Evolutionary conservation across 306 rosid genomes (phyloP).

Genomic region (Cucumis cinereus): DNA sequence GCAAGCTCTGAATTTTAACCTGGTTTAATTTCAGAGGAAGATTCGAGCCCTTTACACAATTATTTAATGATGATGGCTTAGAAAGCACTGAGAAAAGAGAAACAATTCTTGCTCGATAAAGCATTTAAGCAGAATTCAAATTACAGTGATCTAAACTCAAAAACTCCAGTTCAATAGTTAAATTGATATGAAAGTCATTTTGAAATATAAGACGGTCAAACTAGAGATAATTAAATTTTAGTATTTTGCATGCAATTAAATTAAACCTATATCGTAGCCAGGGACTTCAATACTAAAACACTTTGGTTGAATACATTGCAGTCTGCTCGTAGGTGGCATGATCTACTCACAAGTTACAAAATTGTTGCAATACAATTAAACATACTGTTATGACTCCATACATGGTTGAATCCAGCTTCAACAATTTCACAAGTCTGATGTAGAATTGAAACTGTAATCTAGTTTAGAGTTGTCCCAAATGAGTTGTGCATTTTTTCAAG

Average conservation of each 20-base stretch:
- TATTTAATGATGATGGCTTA: not conserved
- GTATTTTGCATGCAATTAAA: not conserved
- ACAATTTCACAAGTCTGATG: not conserved
- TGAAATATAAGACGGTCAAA: not conserved
- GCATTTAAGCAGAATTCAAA: not conserved
- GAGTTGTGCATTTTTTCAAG: not conserved
- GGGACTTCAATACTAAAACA: not conserved
- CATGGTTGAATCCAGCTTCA: not conserved
- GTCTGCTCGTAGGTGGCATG: not conserved
- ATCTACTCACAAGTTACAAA: not conserved
- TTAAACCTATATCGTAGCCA: not conserved
- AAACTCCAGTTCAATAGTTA: not conserved
- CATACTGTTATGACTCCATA: not conserved
- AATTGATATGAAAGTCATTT: not conserved
- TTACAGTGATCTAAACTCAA: not conserved
- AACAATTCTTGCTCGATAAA: not conserved
- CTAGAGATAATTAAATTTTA: not conserved
- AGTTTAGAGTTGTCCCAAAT: not conserved
- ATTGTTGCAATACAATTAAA: not conserved
- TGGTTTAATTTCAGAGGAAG: constrained; percentile 8
- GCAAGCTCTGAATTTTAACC: constrained; percentile 52
- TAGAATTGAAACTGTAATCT: not conserved
- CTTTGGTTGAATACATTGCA: not conserved
- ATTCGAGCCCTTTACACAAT: not conserved
- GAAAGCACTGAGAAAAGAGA: not conserved